Conservation (phyloP, 2,329 filamentous ascomycete genomes). For the Colletotrichum cordylinicola region DNA sequence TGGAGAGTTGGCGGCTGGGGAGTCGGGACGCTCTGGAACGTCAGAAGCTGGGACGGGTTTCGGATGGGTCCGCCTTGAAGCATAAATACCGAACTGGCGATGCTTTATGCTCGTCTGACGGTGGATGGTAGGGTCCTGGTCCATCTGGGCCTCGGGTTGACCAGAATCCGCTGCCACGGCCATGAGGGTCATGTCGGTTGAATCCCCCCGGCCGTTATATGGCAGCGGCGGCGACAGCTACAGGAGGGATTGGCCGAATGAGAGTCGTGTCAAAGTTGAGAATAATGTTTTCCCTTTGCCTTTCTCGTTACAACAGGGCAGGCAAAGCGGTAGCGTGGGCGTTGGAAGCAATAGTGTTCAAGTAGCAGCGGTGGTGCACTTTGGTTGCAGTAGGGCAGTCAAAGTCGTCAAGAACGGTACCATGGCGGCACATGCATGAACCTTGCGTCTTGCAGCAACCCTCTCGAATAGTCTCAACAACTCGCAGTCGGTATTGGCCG, state of each 20-base stretch:
- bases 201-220: constrained; percentile 16
- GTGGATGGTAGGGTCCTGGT: constrained; percentile 16
- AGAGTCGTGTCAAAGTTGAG: not conserved
- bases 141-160: constrained; percentile 6
- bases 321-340: constrained; percentile 16
- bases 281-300: not conserved
- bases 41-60: constrained; percentile 22
- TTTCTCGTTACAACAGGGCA: not conserved
- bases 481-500: not conserved
- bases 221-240: constrained; percentile 15
- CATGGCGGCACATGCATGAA: constrained; percentile 24
- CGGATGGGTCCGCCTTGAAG: constrained; percentile 19
- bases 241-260: not conserved
- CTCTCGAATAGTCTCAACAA: constrained; percentile 7
- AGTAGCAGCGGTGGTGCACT: constrained; percentile 5
- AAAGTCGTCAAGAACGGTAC: constrained; percentile 18
- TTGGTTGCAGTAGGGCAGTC: constrained; percentile 5
- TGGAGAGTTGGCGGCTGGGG: constrained; percentile 23
- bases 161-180: constrained; percentile 24
- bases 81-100: constrained; percentile 25
- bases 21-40: constrained; percentile 19
- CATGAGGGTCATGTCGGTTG: constrained; percentile 22
- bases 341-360: constrained; percentile 24
- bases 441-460: constrained; percentile 20
- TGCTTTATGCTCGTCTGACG: constrained; percentile 19